Evolutionary conservation across 768 basidiomycete species (phyloP), one percentile per base, ranked within the genome.

Genomic region (Boletus tylopilopsis): DNA sequence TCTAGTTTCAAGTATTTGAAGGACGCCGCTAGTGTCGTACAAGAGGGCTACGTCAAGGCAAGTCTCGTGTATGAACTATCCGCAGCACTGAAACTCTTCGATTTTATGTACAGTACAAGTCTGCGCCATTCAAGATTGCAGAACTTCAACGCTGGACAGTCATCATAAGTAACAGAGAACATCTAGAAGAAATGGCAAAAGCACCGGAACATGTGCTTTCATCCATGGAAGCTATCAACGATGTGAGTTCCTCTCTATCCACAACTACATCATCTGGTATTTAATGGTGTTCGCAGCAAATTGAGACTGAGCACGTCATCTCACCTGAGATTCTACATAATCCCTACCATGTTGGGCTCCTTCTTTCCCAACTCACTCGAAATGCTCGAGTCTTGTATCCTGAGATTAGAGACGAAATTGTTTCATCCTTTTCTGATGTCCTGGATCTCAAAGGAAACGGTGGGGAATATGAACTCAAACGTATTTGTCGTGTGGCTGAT

Each of bases 381-480:
- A 73, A 73, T 34, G 64, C 81, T 6, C 63, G 58, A 1, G 45
- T 39, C 1, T 50, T 73, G 4, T 75, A 76, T 50, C 66, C 72
- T 1, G 69, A 71, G 19, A 56, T 81, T 16, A 67, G 66, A 12
- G 71, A 77, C 16, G 81, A 83, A 57, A 64, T 80, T 12, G 44
- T 60, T 1, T 46, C 60, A 0, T 64, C 78, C 0, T 74, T 79
- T 42, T 55, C 59, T 3, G 75, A 75, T 3, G 52, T 66, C 19
- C 63, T 82, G 27, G 46, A 54, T 45, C 48, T 53, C n/a, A 39
- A 22, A 15, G 47, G 35, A 2, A 23, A 56, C 3, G 64, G 61
- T 61, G 24, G 22, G 54, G 12, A 36, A 2, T 19, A 6, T 16
- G 13, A 3, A 16, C 15, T 25, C 2, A 21, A 6, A 19, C 15